These are phyloP conservation scores for Cucurbita ficifolia DNA, from an alignment of 306 rosid species.

Conservation along the genomic window DNA sequence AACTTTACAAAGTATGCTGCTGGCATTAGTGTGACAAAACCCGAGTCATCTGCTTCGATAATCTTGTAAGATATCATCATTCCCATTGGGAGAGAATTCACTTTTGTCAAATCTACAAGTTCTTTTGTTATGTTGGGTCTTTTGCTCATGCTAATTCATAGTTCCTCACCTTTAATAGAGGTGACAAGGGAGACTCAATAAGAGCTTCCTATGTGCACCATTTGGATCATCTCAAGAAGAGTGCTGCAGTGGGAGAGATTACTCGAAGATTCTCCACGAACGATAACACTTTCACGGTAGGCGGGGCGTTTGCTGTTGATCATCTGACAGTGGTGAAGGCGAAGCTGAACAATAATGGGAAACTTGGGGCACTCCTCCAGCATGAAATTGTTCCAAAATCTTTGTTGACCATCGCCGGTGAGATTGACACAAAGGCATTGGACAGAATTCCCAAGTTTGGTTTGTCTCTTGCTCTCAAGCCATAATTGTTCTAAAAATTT, in stretches of 20 bases:
- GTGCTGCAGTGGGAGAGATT: conserved; percentile 66
- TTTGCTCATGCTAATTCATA: not conserved
- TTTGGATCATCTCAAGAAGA: conserved; percentile 57
- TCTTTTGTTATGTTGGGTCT: not conserved
- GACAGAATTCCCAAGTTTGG: conserved; percentile 79
- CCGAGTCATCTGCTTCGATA: conserved; percentile 53
- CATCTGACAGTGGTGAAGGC: conserved; percentile 63
- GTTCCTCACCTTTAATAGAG: conserved; percentile 29
- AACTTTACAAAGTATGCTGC: conserved; percentile 64
- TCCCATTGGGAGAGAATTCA: not conserved
- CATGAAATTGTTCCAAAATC: conserved; percentile 88
- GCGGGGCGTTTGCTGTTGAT: conserved; percentile 70
- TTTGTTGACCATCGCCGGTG: conserved; percentile 71
- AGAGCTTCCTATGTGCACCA: conserved; percentile 68
- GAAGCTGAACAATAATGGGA: conserved; percentile 76
- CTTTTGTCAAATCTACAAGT: not conserved
- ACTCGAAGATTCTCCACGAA: conserved; percentile 67
- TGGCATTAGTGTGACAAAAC: conserved; percentile 51
- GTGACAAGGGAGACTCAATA: conserved; percentile 84
- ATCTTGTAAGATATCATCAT: conserved; percentile 48
- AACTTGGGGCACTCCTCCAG: conserved; percentile 73
- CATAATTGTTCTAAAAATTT: conserved; percentile 24
- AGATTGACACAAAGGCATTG: conserved; percentile 75
- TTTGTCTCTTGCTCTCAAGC: conserved; percentile 76
- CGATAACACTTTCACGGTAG: conserved; percentile 78